These are phyloP conservation scores for Hydnum rufescens DNA, from an alignment of 768 basidiomycete species.

Conservation along the genomic window DNA sequence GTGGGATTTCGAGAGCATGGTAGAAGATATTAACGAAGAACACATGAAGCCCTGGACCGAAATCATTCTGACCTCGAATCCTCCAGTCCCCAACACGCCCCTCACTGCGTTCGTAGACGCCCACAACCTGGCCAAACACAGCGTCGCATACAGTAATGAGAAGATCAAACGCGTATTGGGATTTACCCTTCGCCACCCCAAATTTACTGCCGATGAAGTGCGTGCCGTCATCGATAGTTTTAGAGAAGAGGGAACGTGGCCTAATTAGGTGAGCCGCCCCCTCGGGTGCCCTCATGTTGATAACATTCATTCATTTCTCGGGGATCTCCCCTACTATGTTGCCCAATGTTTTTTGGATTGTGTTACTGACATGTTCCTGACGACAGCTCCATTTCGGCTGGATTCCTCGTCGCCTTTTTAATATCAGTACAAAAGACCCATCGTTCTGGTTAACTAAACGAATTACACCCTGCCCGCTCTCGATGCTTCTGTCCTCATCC, in stretches of 20 bases:
- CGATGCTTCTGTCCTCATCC: no score
- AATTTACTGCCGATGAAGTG: constrained; percentile 39
- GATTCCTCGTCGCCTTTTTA: no score
- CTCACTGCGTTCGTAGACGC: constrained; percentile 65
- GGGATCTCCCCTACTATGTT: no score
- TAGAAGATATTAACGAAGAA: constrained; percentile 63
- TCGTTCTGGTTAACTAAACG: no score
- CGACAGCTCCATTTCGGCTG: no score
- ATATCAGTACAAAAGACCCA: no score
- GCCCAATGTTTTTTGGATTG: no score
- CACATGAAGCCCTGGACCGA: constrained; percentile 69
- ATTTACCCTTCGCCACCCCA: constrained; percentile 42
- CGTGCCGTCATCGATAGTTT: constrained; percentile 60
- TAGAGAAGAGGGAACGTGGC: constrained; percentile 46
- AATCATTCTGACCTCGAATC: constrained; percentile 52
- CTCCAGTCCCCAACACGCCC: constrained; percentile 50
- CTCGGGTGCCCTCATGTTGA: no score
- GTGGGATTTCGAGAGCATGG: constrained; percentile 8
- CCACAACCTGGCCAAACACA: constrained; percentile 47
- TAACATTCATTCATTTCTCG: no score
- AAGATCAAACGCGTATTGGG: constrained; percentile 60
- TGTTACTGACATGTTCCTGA: no score
- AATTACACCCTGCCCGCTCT: no score
- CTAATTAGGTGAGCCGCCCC: no score
- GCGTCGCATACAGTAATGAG: constrained; percentile 42